phyloP scores from a whole-genome alignment of 179 eudicot genomes.

The Silene coronaria region DNA sequence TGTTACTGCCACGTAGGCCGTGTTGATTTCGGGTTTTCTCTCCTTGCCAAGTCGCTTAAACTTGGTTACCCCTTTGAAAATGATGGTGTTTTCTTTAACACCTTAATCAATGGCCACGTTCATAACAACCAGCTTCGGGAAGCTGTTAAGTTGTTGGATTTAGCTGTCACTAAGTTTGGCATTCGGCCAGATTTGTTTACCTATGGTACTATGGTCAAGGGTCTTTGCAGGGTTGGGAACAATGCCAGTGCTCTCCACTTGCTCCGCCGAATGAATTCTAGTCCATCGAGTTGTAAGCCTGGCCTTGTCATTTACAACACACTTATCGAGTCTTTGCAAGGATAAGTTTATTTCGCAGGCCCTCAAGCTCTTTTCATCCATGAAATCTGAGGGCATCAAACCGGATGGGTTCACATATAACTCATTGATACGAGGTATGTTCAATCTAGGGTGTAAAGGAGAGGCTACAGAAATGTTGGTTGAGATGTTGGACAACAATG shows the following conservation, averaged over 20 bases:
- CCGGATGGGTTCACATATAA: neutral
- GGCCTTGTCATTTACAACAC: conserved; percentile 1
- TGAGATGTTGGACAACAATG: neutral
- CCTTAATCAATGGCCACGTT: conserved; percentile 13
- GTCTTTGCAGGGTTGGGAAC: conserved; percentile 14
- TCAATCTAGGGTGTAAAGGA: neutral
- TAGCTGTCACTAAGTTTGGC: neutral
- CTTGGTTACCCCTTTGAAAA: neutral
- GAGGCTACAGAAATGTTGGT: neutral
- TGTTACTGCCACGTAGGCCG: too few species aligned
- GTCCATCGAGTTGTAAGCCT: neutral
- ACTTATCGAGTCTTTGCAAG: neutral
- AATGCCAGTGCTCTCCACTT: conserved; percentile 1
- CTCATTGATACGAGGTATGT: neutral
- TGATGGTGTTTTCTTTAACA: neutral
- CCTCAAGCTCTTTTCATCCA: neutral
- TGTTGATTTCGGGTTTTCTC: conserved; percentile 15
- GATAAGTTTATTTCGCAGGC: neutral
- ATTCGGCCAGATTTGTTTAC: neutral
- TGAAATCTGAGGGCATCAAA: neutral
- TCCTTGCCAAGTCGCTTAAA: conserved; percentile 12
- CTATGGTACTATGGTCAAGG: conserved; percentile 13
- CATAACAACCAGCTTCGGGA: neutral
- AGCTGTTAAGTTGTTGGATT: conserved; percentile 6
- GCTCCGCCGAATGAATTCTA: conserved; percentile 2